Evolutionary conservation across 2,329 filamentous ascomycete species (phyloP), one percentile per base, ranked within the genome.

Genomic region (Xylariaceae sp.): DNA sequence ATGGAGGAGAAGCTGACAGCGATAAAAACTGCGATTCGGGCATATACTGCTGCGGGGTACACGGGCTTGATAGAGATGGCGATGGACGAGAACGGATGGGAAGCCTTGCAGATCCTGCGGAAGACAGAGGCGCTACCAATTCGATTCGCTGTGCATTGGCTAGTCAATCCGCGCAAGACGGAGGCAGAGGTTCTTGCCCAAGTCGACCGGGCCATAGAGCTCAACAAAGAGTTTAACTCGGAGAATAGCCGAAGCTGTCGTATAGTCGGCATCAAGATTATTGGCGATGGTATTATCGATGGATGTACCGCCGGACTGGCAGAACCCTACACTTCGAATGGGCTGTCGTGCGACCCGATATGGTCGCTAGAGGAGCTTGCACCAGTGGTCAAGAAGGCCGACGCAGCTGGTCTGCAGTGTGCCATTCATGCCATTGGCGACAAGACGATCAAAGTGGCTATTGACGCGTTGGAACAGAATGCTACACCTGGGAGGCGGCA

Each of bases 391-490:
- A 62, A 68, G 10, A 69, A 68, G n/a, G 80, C 80, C 2, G 72
- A 75, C 36, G 65, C 64, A 3, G 72, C 72, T 1, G 74, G 75
- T 1, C 60, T 85, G 32, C 82, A 85, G 57, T 74, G 78, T 29
- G 82, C 82, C 0, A 67, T 85, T 8, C 82, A 85, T 54, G 82
- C 82, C 34, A 85, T 85, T 46, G 82, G 82, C 33, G 80, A 85
- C 55, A 67, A 67, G 16, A 79, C 82, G 1, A 69, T 83, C 22
- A 67, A 64, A 32, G 76, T 75, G 50, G 80, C 79, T 6, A 71
- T 85, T 47, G 74, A 84, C 52, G 72, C 71, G 0, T 68, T 85
- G 14, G 75, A 70, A 46, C 57, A 58, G 41, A 64, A 59, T 25
- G 56, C 64, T 0, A 65, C 64, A 49, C 68, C 71, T 0, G 69